phyloP scores from a whole-genome alignment of 164 flowering plant species.

The Vitis riparia region DNA sequence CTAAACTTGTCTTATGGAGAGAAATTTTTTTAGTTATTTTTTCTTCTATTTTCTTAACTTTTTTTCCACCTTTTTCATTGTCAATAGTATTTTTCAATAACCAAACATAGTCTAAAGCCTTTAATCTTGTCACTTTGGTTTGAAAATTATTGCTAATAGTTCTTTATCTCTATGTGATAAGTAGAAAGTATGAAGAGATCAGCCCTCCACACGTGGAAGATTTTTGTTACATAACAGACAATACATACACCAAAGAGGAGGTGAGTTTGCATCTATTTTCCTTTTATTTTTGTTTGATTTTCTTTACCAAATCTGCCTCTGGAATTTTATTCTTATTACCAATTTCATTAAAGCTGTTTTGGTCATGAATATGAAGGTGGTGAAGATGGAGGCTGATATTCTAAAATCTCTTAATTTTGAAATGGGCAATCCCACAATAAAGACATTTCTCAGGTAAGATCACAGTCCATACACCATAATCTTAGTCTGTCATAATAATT shows the following conservation, averaged over 20 bases:
- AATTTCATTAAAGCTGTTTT: background rate
- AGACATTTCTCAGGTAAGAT: conserved; percentile 35
- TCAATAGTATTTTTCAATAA: background rate
- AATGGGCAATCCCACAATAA: conserved; percentile 38
- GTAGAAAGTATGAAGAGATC: conserved; percentile 92
- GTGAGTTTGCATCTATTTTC: conserved; percentile 18
- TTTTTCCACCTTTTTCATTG: background rate
- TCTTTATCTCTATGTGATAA: conserved; percentile 1
- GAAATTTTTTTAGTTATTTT: background rate
- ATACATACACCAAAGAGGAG: conserved; percentile 74
- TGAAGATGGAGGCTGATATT: conserved; percentile 45
- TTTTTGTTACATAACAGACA: conserved; percentile 86
- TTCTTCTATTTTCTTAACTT: too few species aligned
- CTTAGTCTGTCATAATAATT: background rate
- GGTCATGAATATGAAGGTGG: conserved; percentile 25
- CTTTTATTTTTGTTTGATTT: background rate
- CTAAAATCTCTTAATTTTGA: conserved; percentile 37
- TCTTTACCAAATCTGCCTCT: background rate
- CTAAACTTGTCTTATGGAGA: background rate
- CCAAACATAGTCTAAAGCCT: too few species aligned
- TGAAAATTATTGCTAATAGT: background rate
- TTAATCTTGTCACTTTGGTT: background rate
- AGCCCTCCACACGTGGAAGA: conserved; percentile 82
- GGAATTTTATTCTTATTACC: background rate
- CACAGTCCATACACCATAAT: too few species aligned